A percentile compares a stretch with the other conserved stretches of the same genome.
These are phyloP conservation scores for Mucor circinelloides DNA, from an alignment of 371 early-diverging fungal species.

Conservation along the genomic window DNA sequence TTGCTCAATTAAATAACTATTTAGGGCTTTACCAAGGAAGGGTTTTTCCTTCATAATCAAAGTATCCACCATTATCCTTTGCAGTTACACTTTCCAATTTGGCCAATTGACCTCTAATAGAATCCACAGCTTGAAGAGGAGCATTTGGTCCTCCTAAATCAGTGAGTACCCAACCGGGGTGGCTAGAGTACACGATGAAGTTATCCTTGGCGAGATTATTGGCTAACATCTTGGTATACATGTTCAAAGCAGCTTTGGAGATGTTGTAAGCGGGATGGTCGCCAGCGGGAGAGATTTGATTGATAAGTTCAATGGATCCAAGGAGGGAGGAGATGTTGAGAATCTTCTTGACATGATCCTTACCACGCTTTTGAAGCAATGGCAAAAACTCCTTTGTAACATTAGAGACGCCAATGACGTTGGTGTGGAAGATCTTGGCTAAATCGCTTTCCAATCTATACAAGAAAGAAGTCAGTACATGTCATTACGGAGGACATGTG, in stretches of 20 bases:
- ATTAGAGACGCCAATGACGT: conserved; percentile 14
- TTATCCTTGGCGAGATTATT: conserved; percentile 20
- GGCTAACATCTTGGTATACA: conserved; percentile 18
- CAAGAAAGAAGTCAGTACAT: background rate
- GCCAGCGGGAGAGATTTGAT: background rate
- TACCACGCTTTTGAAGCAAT: conserved; percentile 22
- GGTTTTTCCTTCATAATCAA: conserved; percentile 13
- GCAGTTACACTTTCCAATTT: conserved; percentile 7
- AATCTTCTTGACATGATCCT: conserved; percentile 22
- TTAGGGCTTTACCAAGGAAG: conserved; percentile 16
- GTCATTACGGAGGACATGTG: background rate
- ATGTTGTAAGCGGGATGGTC: conserved; percentile 11
- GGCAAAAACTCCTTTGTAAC: conserved; percentile 26
- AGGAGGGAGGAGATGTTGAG: conserved; percentile 24
- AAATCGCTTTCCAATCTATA: background rate
- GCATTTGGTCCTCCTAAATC: conserved; percentile 25
- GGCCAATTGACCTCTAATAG: conserved; percentile 13
- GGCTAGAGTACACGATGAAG: conserved; percentile 18
- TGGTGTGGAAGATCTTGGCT: conserved; percentile 16
- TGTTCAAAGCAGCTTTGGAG: conserved; percentile 27
- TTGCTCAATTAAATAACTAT: too few relatives aligned
- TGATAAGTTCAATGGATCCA: background rate
- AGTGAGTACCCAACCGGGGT: conserved; percentile 29
- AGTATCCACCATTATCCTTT: conserved; percentile 10
- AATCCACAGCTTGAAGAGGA: conserved; percentile 1